These are phyloP conservation scores for Eimeria necatrix DNA, from an alignment of 169 alveolate species.

Conservation along the genomic window DNA sequence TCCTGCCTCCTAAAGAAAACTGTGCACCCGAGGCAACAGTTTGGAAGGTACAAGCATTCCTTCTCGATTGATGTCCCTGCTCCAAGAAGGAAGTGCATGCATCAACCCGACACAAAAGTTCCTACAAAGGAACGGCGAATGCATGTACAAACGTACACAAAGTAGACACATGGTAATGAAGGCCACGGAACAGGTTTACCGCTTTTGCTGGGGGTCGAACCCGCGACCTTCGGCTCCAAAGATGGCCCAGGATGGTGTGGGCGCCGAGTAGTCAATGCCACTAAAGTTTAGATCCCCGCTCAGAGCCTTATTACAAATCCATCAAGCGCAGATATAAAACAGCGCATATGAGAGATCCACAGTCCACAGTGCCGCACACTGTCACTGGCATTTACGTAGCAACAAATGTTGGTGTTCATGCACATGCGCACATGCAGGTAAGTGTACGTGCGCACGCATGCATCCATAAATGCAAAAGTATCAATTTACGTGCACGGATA, in stretches of 20 bases:
- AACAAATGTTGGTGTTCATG: not conserved
- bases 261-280: slow-evolving; percentile 89
- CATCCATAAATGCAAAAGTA: not conserved
- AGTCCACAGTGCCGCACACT: not conserved
- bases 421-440: not conserved
- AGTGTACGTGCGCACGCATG: not conserved
- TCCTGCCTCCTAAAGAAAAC: too few relatives aligned
- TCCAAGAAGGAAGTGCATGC: not conserved
- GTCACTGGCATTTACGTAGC: not conserved
- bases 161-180: not conserved
- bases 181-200: slow-evolving; percentile 68
- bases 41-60: too few relatives aligned
- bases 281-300: slow-evolving; percentile 81
- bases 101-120: not conserved
- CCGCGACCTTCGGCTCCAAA: slow-evolving; percentile 91
- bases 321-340: not conserved
- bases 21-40: too few relatives aligned
- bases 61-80: not conserved
- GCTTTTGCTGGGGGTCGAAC: slow-evolving; percentile 90
- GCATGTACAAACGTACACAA: not conserved
- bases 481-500: not conserved
- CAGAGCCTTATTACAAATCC: slow-evolving; percentile 28
- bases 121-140: not conserved
- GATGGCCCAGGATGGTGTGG: slow-evolving; percentile 94
- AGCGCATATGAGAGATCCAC: not conserved